Base-by-base conservation (phyloP, 345 rosid genomes). In the Pistacia atlantica region DNA sequence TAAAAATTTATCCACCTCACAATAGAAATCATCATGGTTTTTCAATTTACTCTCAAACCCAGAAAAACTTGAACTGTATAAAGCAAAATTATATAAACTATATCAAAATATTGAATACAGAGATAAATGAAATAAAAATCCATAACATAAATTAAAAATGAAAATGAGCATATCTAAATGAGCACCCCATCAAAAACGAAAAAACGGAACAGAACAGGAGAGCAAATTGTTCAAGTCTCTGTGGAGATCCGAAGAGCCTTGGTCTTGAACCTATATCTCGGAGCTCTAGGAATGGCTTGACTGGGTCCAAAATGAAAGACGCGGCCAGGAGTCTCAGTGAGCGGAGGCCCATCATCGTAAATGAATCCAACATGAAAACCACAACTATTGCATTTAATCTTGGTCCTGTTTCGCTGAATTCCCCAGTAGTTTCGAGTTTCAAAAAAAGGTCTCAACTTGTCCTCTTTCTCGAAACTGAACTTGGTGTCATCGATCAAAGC, bases 341-440 rank as follows among this genome's bases (percentile, higher is more conserved):
- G 79, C 1, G 97, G 97, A 31, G 95, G 95, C 37, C 98, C 97
- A 25, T 95, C 97, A 73, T 95, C 97, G 84, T 95, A 93, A 65
- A 95, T 74, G 72, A 90, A 73, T 18, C 97, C 93, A 68, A 91
- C 68, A 56, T 87, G 86, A 46, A 77, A 75, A 0, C 86, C 89
- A 49, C 99, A 95, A 69, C 84, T 71, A 69, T 73, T 81, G 78
- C 99, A 93, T 63, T 83, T 79, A 80, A 93, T 95, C 83, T 86
- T 87, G 74, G 97, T 92, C 71, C 98, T 86, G 57, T 78, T 86
- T 48, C 98, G 74, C 63, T 93, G 91, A 79, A 92, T 88, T 17
- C 98, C 98, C 97, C 99, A 95, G 85, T 92, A 92, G 74, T 95
- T 51, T 65, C 90, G 17, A 28, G 99, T 90, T 85, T 93, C 98